These are phyloP conservation scores for Calonectria hawksworthii DNA, from an alignment of 2,329 filamentous ascomycete species.

Conservation along the genomic window DNA sequence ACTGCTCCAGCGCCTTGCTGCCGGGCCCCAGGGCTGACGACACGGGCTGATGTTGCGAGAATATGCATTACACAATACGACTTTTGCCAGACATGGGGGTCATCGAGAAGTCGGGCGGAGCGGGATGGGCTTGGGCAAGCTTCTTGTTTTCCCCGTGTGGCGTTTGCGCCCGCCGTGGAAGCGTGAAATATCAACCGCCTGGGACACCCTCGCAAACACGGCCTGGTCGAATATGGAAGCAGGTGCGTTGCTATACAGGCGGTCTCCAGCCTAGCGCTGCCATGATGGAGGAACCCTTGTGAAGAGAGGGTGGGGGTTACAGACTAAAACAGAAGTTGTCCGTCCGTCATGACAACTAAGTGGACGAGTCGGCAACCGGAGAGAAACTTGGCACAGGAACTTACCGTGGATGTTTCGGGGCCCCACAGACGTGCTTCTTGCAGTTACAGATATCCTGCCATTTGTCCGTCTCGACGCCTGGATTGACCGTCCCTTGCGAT, in stretches of 20 bases:
- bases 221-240: slow-evolving; percentile 28
- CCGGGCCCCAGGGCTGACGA: background rate
- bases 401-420: background rate
- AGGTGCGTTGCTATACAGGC: slow-evolving; percentile 14
- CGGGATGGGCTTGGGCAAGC: background rate
- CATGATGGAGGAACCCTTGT: slow-evolving; percentile 24
- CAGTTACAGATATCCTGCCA: slow-evolving; percentile 3
- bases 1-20: background rate
- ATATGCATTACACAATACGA: slow-evolving; percentile 6
- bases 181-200: slow-evolving; percentile 1
- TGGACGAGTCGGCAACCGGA: background rate
- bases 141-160: background rate
- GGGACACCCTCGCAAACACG: slow-evolving; percentile 7
- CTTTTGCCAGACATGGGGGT: background rate
- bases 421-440: slow-evolving; percentile 23
- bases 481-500: background rate
- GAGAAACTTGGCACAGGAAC: slow-evolving; percentile 2
- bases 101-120: background rate
- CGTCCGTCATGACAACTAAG: slow-evolving; percentile 7
- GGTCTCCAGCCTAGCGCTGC: slow-evolving; percentile 26
- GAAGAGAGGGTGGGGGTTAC: slow-evolving; percentile 30
- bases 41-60: background rate
- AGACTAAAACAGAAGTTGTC: slow-evolving; percentile 13
- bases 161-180: background rate
- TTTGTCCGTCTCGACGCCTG: background rate